Conservation (phyloP, 2,329 filamentous ascomycete species). For the Penicillium olsonii region DNA sequence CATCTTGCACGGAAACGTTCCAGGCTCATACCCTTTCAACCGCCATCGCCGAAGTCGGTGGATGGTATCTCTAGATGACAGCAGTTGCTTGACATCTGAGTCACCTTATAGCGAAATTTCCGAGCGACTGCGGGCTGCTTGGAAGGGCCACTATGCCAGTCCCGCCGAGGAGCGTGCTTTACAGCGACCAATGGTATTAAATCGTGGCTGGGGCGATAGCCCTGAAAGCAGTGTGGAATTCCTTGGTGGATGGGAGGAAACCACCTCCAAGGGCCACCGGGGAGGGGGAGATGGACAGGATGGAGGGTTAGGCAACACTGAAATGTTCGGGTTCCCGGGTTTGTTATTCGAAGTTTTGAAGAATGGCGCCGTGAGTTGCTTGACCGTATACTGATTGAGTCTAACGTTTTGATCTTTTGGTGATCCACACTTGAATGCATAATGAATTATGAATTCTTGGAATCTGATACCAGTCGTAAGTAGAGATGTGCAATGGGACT, state of each 20-base stretch:
- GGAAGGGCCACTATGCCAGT: slow-evolving; percentile 66
- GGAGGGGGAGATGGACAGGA: slow-evolving; percentile 46
- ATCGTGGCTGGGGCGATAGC: slow-evolving; percentile 87
- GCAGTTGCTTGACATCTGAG: slow-evolving; percentile 67
- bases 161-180: slow-evolving; percentile 55
- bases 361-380: slow-evolving; percentile 83
- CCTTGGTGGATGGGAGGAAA: slow-evolving; percentile 83
- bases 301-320: slow-evolving; percentile 69
- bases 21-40: slow-evolving; percentile 96
- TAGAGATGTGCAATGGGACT: neutral
- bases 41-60: slow-evolving; percentile 86
- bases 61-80: slow-evolving; percentile 62
- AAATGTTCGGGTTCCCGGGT: slow-evolving; percentile 89
- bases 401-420: neutral
- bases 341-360: slow-evolving; percentile 93
- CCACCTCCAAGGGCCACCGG: slow-evolving; percentile 49
- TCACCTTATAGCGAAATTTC: slow-evolving; percentile 75
- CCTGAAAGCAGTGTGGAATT: slow-evolving; percentile 87
- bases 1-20: slow-evolving; percentile 91
- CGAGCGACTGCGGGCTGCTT: slow-evolving; percentile 65
- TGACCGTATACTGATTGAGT: slow-evolving; percentile 75
- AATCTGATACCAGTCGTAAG: neutral
- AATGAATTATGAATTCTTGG: slow-evolving; percentile 7
- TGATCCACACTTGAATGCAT: slow-evolving; percentile 8
- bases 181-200: slow-evolving; percentile 75